Base-by-base conservation (phyloP, 768 basidiomycete genomes). In the Phylloporus arenicola region DNA sequence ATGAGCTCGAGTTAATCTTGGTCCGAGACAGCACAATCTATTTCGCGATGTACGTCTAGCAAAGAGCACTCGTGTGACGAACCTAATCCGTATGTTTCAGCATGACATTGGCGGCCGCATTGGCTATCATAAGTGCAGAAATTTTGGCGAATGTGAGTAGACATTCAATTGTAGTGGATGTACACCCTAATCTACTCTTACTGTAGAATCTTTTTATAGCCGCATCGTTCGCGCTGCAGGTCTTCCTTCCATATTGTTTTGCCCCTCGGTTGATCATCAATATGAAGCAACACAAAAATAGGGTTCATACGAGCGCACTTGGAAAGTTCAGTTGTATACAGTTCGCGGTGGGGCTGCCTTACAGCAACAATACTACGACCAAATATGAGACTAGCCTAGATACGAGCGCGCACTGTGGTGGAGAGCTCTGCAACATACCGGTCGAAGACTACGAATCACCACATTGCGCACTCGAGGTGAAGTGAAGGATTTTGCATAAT, bases 21-120 rank as follows among this genome's bases (percentile, higher is more conserved):
- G 43, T 55, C 39, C 51, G 58, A 11, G 60, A 61, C 43, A 60
- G 53, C 46, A 57, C 47, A 0, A 34, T 60, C 20, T 61, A 61
- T 48, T 61, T 57, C 1, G 51, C 53, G 1, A 54, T 61, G 60
- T 61, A 34, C 1, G 58, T 53, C 20, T n/a, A 1, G 12, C 10
- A 13, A 22, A n/a, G 4, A 38, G 6, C 12, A 9, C 27, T 40
- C 10, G 1, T 17, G 17, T 17, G 31, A 30, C 1, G 9, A 35
- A 30, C 19, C 31, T 7, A 42, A 13, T 9, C 4, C 16, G 17
- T 35, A 11, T 20, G 3, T 16, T n/a, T 40, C 38, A 61, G 60
- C 6, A 54, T 25, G 16, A 11, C 35, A 6, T 16, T 11, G 12
- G 54, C 52, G 10, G 41, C 52, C 16, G 30, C 14, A 22, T 16